phyloP scores from a whole-genome alignment of 2,329 filamentous ascomycete genomes.

The Fusarium fujikuroi region DNA sequence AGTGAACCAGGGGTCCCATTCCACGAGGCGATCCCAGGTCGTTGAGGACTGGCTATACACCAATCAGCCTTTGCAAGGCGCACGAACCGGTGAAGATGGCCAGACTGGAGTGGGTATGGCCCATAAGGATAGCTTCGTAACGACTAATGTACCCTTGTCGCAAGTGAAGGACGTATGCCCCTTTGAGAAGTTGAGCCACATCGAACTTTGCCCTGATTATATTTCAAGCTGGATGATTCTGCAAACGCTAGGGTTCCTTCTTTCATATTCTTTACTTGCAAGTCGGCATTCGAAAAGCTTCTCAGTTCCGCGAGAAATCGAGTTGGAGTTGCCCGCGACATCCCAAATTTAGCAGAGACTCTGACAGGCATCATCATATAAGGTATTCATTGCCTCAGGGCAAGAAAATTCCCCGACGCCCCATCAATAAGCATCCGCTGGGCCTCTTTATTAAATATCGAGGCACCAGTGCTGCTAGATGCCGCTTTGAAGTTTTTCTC shows the following conservation, averaged over 20 bases:
- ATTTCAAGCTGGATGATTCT: conserved; percentile 28
- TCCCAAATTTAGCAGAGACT: conserved; percentile 1
- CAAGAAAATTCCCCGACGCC: background rate
- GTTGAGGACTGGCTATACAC: conserved; percentile 26
- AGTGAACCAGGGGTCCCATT: conserved; percentile 21
- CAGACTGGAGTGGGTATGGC: conserved; percentile 37
- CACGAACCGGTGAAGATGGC: conserved; percentile 28
- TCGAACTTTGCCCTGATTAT: conserved; percentile 20
- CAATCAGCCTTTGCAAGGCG: conserved; percentile 38
- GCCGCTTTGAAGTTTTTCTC: background rate
- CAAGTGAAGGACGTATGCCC: conserved; percentile 34
- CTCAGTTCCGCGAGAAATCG: background rate
- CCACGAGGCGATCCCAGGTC: conserved; percentile 35
- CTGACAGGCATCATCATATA: conserved; percentile 18
- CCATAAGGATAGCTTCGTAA: conserved; percentile 27
- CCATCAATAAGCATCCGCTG: background rate
- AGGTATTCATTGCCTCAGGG: background rate
- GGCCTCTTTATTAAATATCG: background rate
- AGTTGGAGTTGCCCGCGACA: background rate
- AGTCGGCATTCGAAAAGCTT: background rate
- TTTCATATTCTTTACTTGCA: conserved; percentile 3
- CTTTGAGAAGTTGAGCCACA: conserved; percentile 9
- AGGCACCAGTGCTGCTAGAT: background rate
- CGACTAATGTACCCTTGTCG: conserved; percentile 40
- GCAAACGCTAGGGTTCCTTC: background rate